phyloP scores from a whole-genome alignment of 2,329 filamentous ascomycete species.

The Diaporthe sp. region DNA sequence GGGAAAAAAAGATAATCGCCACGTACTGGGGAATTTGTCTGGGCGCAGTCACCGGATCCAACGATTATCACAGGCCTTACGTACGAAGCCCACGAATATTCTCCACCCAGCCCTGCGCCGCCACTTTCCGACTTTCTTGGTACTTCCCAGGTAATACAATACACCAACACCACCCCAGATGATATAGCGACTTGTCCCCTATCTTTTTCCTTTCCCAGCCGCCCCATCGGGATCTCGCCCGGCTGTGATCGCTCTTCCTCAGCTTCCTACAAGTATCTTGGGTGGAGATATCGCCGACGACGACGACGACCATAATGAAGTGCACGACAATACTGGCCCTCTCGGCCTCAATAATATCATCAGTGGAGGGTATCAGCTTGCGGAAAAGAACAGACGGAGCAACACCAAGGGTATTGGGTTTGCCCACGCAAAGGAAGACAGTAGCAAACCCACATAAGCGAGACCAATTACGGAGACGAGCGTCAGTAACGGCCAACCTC shows the following conservation, averaged over 20 bases:
- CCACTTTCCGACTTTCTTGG: conserved; percentile 31
- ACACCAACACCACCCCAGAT: conserved; percentile 26
- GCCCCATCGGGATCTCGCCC: conserved; percentile 13
- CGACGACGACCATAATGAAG: conserved; percentile 54
- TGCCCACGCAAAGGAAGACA: conserved; percentile 59
- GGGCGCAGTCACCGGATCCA: conserved; percentile 17
- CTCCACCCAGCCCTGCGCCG: conserved; percentile 35
- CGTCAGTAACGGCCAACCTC: conserved; percentile 59
- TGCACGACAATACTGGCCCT: conserved; percentile 49
- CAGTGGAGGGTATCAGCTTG: conserved; percentile 48
- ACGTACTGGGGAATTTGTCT: conserved; percentile 21
- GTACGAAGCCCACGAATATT: conserved; percentile 40
- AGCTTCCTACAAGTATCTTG: neutral
- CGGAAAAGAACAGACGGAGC: conserved; percentile 49
- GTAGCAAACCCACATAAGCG: conserved; percentile 58
- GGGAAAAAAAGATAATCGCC: conserved; percentile 5
- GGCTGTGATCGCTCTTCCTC: conserved; percentile 1
- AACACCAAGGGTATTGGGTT: conserved; percentile 60
- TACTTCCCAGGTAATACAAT: conserved; percentile 19
- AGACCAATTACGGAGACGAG: conserved; percentile 62
- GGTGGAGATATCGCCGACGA: neutral
- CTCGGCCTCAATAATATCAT: conserved; percentile 48
- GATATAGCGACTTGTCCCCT: conserved; percentile 16
- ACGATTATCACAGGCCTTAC: conserved; percentile 36
- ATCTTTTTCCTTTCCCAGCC: neutral